Conservation (phyloP, 2,329 filamentous ascomycete genomes). For the Stromatinia cepivora region DNA sequence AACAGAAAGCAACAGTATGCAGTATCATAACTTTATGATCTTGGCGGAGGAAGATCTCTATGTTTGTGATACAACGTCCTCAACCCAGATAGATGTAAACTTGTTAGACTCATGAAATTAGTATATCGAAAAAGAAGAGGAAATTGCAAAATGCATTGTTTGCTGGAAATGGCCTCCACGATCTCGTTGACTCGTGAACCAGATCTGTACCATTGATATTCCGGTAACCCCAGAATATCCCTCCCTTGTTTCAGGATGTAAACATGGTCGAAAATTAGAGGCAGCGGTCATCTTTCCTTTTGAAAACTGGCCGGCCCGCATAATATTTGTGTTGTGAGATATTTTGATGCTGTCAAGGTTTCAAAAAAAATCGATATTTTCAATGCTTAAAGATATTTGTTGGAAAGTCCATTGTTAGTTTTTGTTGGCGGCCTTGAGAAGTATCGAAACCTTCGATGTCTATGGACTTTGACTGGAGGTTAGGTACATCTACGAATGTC, state of each 20-base stretch:
- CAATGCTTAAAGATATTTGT: background rate
- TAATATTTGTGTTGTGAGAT: background rate
- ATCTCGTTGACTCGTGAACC: constrained; percentile 18
- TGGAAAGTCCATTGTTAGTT: background rate
- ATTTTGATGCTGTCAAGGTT: constrained; percentile 8
- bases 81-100: background rate
- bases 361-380: background rate
- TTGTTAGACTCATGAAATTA: background rate
- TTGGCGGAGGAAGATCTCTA: constrained; percentile 1
- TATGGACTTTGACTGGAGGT: constrained; percentile 2
- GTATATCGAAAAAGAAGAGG: background rate
- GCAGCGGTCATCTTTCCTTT: background rate
- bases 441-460: background rate
- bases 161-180: background rate
- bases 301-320: background rate
- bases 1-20: background rate
- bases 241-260: constrained; percentile 18
- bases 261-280: constrained; percentile 12
- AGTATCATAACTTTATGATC: background rate
- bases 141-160: background rate
- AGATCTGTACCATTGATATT: constrained; percentile 5
- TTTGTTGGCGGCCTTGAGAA: background rate
- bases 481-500: background rate
- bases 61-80: background rate
- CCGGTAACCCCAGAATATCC: background rate